Evolutionary conservation across 176 grass and related monocot genomes (phyloP).

Genomic region (Zea mays): Zm-B73-REFERENCE-NAM-5.0 NC_050104.1:26419501-26420000

Average conservation of each 20-base stretch:
- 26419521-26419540: neutral
- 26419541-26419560: neutral
- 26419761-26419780: slow-evolving; percentile 47
- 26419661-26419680: slow-evolving; percentile 29
- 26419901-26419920: slow-evolving; percentile 59
- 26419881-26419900: slow-evolving; percentile 66
- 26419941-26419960: slow-evolving; percentile 62
- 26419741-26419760: slow-evolving; percentile 80
- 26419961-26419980: slow-evolving; percentile 60
- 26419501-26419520: neutral
- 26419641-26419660: slow-evolving; percentile 54
- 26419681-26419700: slow-evolving; percentile 64
- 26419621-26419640: slow-evolving; percentile 1
- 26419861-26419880: slow-evolving; percentile 77
- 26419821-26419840: slow-evolving; percentile 54
- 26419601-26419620: slow-evolving; percentile 15
- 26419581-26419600: slow-evolving; percentile 17
- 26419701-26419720: slow-evolving; percentile 70
- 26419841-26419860: slow-evolving; percentile 52
- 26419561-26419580: slow-evolving; percentile 27
- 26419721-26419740: slow-evolving; percentile 40
- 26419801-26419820: slow-evolving; percentile 41
- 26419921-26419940: slow-evolving; percentile 84
- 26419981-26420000: slow-evolving; percentile 53
- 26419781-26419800: slow-evolving; percentile 62